phyloP scores from a whole-genome alignment of 495 filamentous ascomycete genomes.

The Penicillium turbatum region DNA sequence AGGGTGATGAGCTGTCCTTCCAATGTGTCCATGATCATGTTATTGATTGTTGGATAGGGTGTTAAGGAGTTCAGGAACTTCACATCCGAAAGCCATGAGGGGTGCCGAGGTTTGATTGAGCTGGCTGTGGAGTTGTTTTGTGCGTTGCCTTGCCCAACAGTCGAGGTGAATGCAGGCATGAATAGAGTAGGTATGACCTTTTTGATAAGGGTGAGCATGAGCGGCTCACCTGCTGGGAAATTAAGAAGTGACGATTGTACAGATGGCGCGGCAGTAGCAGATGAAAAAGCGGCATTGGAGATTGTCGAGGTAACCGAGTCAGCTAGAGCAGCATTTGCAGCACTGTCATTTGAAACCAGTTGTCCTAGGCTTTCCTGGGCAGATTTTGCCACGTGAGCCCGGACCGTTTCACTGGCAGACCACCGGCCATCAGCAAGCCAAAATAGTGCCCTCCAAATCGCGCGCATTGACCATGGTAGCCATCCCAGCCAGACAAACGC shows the following conservation, averaged over 20 bases:
- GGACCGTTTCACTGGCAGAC: constrained; percentile 41
- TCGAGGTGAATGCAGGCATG: constrained; percentile 35
- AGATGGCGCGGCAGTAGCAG: constrained; percentile 21
- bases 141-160: constrained; percentile 12
- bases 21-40: constrained; percentile 72
- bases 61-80: constrained; percentile 70
- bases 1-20: constrained; percentile 94
- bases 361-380: constrained; percentile 17
- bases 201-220: constrained; percentile 46
- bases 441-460: constrained; percentile 87
- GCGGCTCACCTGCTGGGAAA: constrained; percentile 44
- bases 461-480: constrained; percentile 86
- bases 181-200: constrained; percentile 39
- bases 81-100: constrained; percentile 64
- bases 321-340: constrained; percentile 29
- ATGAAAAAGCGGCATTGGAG: constrained; percentile 25
- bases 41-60: constrained; percentile 67
- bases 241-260: constrained; percentile 41
- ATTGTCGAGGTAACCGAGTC: constrained; percentile 21
- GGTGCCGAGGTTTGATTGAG: constrained; percentile 30
- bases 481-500: constrained; percentile 81
- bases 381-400: constrained; percentile 17
- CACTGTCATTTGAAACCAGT: constrained; percentile 31
- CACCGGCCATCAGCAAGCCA: constrained; percentile 94
- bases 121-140: constrained; percentile 22